Evolutionary conservation across 2,329 filamentous ascomycete species (phyloP).

Genomic region (Phaeophleospora eucalypticola): DNA sequence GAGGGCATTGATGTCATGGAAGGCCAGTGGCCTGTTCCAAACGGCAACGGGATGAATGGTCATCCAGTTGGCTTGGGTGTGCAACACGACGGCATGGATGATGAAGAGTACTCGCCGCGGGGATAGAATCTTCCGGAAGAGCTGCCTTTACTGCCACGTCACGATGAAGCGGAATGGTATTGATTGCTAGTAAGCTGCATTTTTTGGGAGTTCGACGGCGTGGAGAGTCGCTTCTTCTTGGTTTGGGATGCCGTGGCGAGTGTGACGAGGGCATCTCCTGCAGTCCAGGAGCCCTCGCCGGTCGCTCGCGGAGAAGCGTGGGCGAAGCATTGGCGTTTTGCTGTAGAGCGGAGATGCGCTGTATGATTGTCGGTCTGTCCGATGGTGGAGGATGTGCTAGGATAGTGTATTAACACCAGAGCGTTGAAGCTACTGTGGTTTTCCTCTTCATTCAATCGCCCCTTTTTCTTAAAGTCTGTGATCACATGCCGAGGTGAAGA

Average conservation of each 20-base stretch:
- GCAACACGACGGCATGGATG: conserved; percentile 4
- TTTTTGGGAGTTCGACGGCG: background rate
- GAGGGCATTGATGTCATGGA: conserved; percentile 20
- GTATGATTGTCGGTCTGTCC: too few species aligned
- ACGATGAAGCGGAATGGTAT: background rate
- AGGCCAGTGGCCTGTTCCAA: conserved; percentile 20
- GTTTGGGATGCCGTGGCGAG: background rate
- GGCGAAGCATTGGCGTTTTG: background rate
- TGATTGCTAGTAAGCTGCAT: background rate
- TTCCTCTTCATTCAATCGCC: too few species aligned
- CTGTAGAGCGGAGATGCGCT: background rate
- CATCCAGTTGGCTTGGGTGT: conserved; percentile 6
- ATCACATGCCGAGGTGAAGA: too few species aligned
- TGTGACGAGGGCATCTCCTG: background rate
- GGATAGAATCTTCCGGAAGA: conserved; percentile 5
- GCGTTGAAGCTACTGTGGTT: too few species aligned
- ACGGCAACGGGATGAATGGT: conserved; percentile 7
- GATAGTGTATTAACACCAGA: conserved; percentile 12
- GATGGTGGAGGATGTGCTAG: conserved; percentile 1
- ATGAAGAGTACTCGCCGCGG: conserved; percentile 10
- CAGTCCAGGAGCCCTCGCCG: background rate
- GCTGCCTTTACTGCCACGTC: background rate
- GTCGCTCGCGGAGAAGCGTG: background rate
- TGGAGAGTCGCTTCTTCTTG: background rate
- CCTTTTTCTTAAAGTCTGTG: too few species aligned